Evolutionary conservation across 2,329 filamentous ascomycete genomes (phyloP), one percentile per base, ranked within the genome.

Genomic region (Scleromitrula shiraiana): DNA sequence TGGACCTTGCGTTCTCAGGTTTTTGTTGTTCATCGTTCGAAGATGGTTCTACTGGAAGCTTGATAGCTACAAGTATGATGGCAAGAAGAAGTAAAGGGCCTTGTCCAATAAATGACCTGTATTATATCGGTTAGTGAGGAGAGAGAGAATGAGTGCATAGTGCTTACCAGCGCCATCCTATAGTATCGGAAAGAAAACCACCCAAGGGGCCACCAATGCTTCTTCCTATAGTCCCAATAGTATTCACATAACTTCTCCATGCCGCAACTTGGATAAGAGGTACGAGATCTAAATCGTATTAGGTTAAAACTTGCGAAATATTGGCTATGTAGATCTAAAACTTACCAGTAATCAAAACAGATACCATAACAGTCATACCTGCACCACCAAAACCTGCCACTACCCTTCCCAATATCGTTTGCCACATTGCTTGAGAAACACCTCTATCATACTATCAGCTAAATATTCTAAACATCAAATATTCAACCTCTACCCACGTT

Each of bases 171-270:
- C 85, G 71, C 85, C 85, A 89, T 27, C 85, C 83, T 43, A 89
- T 74, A 4, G 73, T 77, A 62, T 89, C 85, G 0, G 83, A 78
- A n/a, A 88, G 64, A 6, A 86, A 63, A 2, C 86, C 85, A 54
- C 78, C 86, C 0, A 90, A 55, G 0, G 85, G 83, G 4, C 81
- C 85, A 2, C 86, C 86, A 5, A 74, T 71, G 5, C 79, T 77
- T 3, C 83, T 76, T 17, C 85, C 86, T 15, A 72, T 66, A 0
- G 83, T 82, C 58, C 76, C 88, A 40, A 88, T 73, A 53, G 89
- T 75, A 62, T 88, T 90, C 59, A 88, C 71, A 51, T 71, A 71
- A 1, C 84, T 85, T 63, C 89, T 85, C 80, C 82, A 90, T 8
- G 82, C 46, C 9, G 39, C 46, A 12, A 49, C 30, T 33, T 49